Conservation (phyloP, 2,329 filamentous ascomycete species). For the Venturia aucupariae region DNA sequence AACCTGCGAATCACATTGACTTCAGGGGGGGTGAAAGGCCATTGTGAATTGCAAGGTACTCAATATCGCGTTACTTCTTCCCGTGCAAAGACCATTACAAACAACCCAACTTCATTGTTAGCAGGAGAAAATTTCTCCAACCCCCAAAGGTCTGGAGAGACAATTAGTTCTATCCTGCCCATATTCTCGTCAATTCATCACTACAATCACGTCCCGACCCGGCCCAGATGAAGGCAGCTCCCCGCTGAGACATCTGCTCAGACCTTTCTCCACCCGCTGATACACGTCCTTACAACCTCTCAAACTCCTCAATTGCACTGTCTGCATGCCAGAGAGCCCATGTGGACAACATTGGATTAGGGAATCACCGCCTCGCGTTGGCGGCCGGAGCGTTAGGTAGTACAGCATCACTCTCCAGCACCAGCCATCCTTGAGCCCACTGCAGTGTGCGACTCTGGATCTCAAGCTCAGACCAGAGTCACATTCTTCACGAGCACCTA, state of each 20-base stretch:
- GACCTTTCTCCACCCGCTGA: background rate
- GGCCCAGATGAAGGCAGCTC: background rate
- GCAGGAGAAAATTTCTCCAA: background rate
- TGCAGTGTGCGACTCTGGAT: background rate
- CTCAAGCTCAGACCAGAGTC: background rate
- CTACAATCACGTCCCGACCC: background rate
- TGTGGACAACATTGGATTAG: background rate
- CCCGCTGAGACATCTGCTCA: background rate
- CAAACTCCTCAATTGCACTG: background rate
- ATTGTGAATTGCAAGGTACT: background rate
- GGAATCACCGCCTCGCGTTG: conserved; percentile 2
- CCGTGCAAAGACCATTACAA: background rate
- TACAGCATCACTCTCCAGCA: background rate
- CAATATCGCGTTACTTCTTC: background rate
- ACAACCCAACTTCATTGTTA: background rate
- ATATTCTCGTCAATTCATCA: background rate
- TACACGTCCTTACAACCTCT: background rate
- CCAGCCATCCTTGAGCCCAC: background rate
- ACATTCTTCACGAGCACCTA: background rate
- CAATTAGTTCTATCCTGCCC: background rate
- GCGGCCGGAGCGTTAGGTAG: background rate
- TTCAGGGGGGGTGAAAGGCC: too few species aligned
- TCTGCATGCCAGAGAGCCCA: background rate
- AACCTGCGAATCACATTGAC: background rate
- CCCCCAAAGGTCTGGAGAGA: background rate